These are phyloP conservation scores for Schizophyllum commune DNA, from an alignment of 1,284 basidiomycete species.

Conservation along the genomic window DNA sequence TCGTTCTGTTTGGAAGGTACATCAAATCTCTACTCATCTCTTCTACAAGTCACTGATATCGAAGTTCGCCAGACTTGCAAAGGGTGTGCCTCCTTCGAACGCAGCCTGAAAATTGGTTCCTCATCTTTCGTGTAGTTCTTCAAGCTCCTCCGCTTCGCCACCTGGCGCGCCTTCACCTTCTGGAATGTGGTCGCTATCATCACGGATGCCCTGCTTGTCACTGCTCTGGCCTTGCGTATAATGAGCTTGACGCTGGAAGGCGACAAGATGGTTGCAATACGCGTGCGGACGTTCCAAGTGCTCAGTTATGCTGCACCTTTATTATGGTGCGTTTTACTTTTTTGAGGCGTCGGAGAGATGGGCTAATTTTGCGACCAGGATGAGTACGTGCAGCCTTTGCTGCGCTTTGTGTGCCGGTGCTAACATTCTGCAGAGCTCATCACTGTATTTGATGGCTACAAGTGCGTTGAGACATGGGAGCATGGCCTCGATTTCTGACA, in stretches of 20 bases:
- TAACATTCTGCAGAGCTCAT: conserved; percentile 51
- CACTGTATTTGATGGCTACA: conserved; percentile 75
- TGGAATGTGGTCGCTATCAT: conserved; percentile 71
- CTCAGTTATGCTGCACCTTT: conserved; percentile 82
- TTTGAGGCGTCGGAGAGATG: background rate
- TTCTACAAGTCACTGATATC: background rate
- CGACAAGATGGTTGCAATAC: conserved; percentile 33
- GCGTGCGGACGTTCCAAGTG: conserved; percentile 78
- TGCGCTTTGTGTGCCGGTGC: background rate
- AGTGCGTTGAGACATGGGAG: conserved; percentile 33
- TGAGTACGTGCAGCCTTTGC: conserved; percentile 48
- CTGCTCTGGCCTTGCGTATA: conserved; percentile 72
- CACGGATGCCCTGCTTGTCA: conserved; percentile 64
- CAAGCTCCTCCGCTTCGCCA: conserved; percentile 57
- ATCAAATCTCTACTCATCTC: background rate
- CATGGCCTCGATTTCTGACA: background rate
- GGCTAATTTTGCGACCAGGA: conserved; percentile 41
- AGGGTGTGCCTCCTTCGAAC: conserved; percentile 41
- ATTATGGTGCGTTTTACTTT: conserved; percentile 57
- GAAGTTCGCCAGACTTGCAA: conserved; percentile 45
- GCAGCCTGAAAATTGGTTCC: no score
- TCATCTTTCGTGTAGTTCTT: no score
- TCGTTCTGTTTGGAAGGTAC: conserved; percentile 75
- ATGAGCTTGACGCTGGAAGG: conserved; percentile 43
- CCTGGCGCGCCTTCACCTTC: conserved; percentile 71